Evolutionary conservation across 768 basidiomycete species (phyloP), one percentile per base, ranked within the genome.

Genomic region (Mrakia frigida): DNA sequence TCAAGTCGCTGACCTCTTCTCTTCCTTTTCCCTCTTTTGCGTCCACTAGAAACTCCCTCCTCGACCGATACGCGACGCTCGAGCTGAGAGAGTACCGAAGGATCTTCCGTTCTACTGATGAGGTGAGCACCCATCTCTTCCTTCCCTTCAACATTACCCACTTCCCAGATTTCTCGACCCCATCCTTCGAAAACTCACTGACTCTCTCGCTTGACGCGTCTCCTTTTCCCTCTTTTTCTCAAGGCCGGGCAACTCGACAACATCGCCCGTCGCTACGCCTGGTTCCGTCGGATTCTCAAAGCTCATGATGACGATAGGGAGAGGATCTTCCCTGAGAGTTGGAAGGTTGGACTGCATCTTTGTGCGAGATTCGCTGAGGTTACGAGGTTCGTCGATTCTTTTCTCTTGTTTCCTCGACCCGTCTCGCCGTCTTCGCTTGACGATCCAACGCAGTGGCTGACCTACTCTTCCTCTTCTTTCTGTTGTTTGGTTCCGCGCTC

Each of bases 71-170:
- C 80, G 90, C 93, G 31, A 88, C 91, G 14, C 87, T 95, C 23
- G 93, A 97, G 80, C 87, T 99, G 35, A 93, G 93, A 82, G 97
- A 98, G 82, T 99, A 98, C 82, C 90, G 94, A 16, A 90, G 94
- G 31, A 95, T 99, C 81, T 98, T 99, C 85, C 89, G 92, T 69
- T 88, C 92, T 10, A 90, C 90, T 7, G 94, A 97, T 79, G 97
- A 98, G 83, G 94, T 84, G 37, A 28, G 80, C 39, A 10, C 53
- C 53, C 25, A 16, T 59, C 43, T 9, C n/a, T 53, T 35, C 31
- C 63, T 63, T 46, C 43, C 2, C 39, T 7, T 43, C 28, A 46
- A 33, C 35, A 13, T 4, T 13, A 3, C 9, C 41, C 69, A 46
- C 6, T 46, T 46, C 43, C n/a, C n/a, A n/a, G 9, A 46, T 46